These are phyloP conservation scores for Centaurea solstitialis DNA, from an alignment of 129 eudicot genomes.

Conservation along the genomic window DNA sequence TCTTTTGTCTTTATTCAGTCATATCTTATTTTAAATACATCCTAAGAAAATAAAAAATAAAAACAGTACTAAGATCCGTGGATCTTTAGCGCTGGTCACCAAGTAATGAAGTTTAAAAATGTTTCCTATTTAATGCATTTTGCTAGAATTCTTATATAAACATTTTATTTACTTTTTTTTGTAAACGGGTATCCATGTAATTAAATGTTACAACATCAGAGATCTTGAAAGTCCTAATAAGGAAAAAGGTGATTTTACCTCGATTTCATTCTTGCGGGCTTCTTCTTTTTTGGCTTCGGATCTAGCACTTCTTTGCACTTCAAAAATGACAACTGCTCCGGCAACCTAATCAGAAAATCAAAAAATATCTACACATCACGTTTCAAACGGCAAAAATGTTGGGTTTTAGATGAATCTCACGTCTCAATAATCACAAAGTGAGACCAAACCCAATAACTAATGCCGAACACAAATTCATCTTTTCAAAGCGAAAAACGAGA, in stretches of 20 bases:
- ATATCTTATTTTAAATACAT: no score
- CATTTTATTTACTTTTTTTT: no score
- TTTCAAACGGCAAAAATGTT: neutral
- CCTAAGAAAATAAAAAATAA: no score
- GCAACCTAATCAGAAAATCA: slow-evolving; percentile 57
- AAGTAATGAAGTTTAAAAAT: neutral
- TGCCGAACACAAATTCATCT: neutral
- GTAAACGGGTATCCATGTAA: neutral
- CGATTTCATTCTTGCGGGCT: slow-evolving; percentile 65
- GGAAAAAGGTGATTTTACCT: slow-evolving; percentile 42
- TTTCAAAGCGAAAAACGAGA: no score
- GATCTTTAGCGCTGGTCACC: no score
- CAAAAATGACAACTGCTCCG: slow-evolving; percentile 65
- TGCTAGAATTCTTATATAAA: no score
- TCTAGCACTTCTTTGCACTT: slow-evolving; percentile 84
- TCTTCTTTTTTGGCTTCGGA: slow-evolving; percentile 93
- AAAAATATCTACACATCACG: neutral
- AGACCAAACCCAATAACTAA: neutral
- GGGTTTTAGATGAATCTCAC: no score
- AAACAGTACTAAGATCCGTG: no score
- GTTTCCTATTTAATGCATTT: neutral
- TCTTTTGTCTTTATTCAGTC: neutral
- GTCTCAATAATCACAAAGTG: neutral
- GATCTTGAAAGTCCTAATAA: neutral
- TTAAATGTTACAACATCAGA: no score